phyloP scores from a whole-genome alignment of 768 basidiomycete species.

The Boletus edulis region DNA sequence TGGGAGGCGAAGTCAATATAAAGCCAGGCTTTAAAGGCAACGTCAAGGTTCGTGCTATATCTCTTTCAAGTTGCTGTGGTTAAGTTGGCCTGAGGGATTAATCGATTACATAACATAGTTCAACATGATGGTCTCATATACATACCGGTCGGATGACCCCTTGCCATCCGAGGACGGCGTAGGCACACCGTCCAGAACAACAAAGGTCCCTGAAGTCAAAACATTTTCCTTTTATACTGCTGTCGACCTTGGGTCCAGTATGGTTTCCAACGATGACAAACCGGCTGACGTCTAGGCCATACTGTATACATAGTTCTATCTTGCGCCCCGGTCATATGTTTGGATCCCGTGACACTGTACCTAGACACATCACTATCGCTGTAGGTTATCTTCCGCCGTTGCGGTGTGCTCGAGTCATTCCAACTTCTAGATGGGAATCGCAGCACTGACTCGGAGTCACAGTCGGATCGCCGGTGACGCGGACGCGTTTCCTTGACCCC shows the following conservation, averaged over 20 bases:
- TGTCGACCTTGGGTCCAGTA: conserved; percentile 72
- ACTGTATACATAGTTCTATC: too few relatives aligned
- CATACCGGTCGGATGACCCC: conserved; percentile 89
- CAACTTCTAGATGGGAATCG: not conserved
- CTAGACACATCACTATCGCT: not conserved
- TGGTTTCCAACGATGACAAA: conserved; percentile 57
- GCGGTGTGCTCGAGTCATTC: not conserved
- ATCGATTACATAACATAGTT: conserved; percentile 51
- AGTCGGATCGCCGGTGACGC: too few relatives aligned
- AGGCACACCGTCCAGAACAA: conserved; percentile 41
- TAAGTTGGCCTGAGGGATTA: not conserved
- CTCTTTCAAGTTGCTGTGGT: not conserved
- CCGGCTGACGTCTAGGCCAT: conserved; percentile 9
- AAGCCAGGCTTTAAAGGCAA: conserved; percentile 74
- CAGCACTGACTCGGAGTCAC: not conserved
- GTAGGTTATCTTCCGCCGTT: not conserved
- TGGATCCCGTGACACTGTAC: not conserved
- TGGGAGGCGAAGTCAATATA: conserved; percentile 87
- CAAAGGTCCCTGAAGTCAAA: conserved; percentile 68
- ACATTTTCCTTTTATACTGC: conserved; percentile 89
- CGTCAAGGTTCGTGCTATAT: conserved; percentile 70
- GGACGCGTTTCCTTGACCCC: too few relatives aligned
- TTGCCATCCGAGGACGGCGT: conserved; percentile 62
- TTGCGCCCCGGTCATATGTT: not conserved
- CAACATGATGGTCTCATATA: conserved; percentile 92